Base-by-base conservation (phyloP, 148 eudicot species). In the Hydrangea macrophylla region DNA sequence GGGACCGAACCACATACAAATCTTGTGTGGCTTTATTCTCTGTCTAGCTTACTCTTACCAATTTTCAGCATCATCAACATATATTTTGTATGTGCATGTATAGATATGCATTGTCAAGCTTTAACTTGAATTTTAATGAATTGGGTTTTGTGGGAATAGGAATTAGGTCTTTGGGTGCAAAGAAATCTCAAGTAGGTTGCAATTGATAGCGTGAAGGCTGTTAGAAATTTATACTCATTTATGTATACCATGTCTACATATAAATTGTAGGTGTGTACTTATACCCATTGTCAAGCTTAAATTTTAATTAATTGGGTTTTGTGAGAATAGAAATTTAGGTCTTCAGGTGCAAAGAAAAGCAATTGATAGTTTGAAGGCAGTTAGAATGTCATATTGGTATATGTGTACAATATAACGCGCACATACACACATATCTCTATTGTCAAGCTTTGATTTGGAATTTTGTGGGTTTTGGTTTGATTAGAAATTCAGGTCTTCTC, bases 291-390 rank as follows among this genome's bases (percentile, higher is more conserved):
- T 48, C 0, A 48, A 18, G 53, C 53, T 18, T 48, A 15, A 15
- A 39, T 22, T 61, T 39, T 64, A 7, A 44, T 54, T 26, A 63
- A 37, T 9, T 71, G 55, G 69, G 7, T 60, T 69, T 67, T 62
- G 59, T 75, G 61, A 66, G 60, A 13, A 53, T 67, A 93, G 96
- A 81, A 73, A 85, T 74, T 86, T 72, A 90, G 98, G 79, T 88
- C 98, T 18, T 30, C 88, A 3, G 96, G 96, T 55, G 89, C 71
- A 13, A 85, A 82, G 68, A 82, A 81, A 70, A 53, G 98, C 98
- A 13, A n/a, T 88, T 76, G 92, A 90, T 42, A 93, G 84, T 79
- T 78, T 93, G 73, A 88, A 88, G 83, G 86, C 89, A 62, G 79
- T 92, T 31, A 74, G n/a, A n/a, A n/a, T n/a, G n/a, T n/a, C n/a